These are phyloP conservation scores for Coniosporium tulheliwenetii DNA, from an alignment of 2,329 filamentous ascomycete species.

Conservation along the genomic window DNA sequence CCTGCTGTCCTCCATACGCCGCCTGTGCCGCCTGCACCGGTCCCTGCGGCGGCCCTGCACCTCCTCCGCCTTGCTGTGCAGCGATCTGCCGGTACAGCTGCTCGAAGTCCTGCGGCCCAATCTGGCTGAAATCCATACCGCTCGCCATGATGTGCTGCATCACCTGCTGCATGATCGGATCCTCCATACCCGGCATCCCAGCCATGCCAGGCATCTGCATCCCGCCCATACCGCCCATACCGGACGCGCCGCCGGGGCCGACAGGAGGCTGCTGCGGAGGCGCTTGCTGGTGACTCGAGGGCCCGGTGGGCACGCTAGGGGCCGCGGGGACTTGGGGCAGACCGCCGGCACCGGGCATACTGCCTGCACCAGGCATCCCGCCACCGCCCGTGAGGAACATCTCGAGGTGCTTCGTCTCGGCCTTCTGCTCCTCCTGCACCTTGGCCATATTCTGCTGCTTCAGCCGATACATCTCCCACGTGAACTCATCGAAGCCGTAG, in stretches of 20 bases:
- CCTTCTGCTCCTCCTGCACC: slow-evolving; percentile 71
- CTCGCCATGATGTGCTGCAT: slow-evolving; percentile 37
- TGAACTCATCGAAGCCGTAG: slow-evolving; percentile 97
- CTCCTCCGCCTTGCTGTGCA: slow-evolving; percentile 15
- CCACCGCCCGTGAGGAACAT: slow-evolving; percentile 33
- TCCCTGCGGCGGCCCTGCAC: slow-evolving; percentile 4
- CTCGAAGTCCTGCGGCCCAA: slow-evolving; percentile 35
- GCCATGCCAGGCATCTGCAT: slow-evolving; percentile 11
- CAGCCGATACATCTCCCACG: slow-evolving; percentile 84
- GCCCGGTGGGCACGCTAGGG: too few species aligned
- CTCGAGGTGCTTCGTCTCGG: slow-evolving; percentile 44
- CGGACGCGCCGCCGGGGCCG: too few species aligned
- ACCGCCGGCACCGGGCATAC: slow-evolving; percentile 22
- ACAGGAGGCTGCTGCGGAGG: too few species aligned
- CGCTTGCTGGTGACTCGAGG: too few species aligned
- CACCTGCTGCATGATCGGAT: slow-evolving; percentile 43
- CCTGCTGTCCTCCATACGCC: slow-evolving; percentile 5
- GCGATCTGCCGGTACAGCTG: slow-evolving; percentile 28
- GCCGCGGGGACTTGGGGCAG: too few species aligned
- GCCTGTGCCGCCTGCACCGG: slow-evolving; percentile 1
- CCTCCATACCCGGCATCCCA: slow-evolving; percentile 18
- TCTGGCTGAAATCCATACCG: slow-evolving; percentile 37
- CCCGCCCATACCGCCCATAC: slow-evolving; percentile 3
- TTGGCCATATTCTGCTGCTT: slow-evolving; percentile 70
- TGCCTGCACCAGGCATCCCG: slow-evolving; percentile 19